phyloP scores from a whole-genome alignment of 2,329 filamentous ascomycete species.

The Tolypocladium paradoxum region DNA sequence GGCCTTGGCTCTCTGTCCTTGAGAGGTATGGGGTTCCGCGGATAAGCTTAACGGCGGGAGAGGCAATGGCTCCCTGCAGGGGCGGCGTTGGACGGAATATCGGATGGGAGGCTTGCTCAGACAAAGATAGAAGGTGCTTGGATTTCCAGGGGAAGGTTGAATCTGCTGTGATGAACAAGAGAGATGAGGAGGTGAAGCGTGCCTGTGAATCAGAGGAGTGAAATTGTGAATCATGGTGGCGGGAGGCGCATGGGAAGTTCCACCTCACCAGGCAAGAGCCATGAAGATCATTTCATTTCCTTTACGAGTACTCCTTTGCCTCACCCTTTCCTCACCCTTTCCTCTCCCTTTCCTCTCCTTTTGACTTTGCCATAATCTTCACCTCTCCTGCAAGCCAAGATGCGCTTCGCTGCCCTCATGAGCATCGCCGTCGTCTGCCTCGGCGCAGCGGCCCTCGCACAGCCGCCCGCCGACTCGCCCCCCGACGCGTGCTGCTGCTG shows the following conservation, averaged over 20 bases:
- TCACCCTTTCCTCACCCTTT: too few species aligned
- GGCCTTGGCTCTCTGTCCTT: not conserved
- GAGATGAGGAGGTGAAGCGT: not conserved
- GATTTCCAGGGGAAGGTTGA: not conserved
- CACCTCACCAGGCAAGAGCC: not conserved
- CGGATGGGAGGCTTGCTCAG: not conserved
- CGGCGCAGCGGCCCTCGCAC: not conserved
- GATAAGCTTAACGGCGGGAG: not conserved
- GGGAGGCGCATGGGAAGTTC: not conserved
- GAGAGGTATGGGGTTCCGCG: too few species aligned
- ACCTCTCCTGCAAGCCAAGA: slow-evolving; percentile 2
- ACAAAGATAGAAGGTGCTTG: not conserved
- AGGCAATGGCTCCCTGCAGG: not conserved
- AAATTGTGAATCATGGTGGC: not conserved
- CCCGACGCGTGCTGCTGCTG: slow-evolving; percentile 22
- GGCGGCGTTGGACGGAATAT: not conserved
- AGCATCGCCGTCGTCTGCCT: slow-evolving; percentile 3
- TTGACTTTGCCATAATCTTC: not conserved
- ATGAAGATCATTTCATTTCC: not conserved
- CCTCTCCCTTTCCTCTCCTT: not conserved
- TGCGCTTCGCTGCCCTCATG: slow-evolving; percentile 14
- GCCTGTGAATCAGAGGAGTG: not conserved
- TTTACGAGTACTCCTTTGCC: too few species aligned
- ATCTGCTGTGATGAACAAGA: not conserved
- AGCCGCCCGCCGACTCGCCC: slow-evolving; percentile 1